These are phyloP conservation scores for Neohortaea acidophila DNA, from an alignment of 495 filamentous ascomycete genomes.

Conservation along the genomic window DNA sequence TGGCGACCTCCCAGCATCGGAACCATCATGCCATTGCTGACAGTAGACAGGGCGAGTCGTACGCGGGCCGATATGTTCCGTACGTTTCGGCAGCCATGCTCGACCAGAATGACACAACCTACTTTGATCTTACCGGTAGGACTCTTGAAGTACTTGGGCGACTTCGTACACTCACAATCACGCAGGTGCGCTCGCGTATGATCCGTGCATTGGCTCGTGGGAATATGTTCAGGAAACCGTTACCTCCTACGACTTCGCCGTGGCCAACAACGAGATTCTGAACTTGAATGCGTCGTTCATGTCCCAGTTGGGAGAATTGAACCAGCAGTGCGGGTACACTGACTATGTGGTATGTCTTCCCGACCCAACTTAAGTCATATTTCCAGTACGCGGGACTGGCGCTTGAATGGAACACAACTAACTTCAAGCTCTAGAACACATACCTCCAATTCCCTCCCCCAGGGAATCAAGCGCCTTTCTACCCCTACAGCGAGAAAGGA, in stretches of 20 bases:
- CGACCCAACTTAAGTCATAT: too few relatives aligned
- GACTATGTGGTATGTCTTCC: too few relatives aligned
- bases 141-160: neutral
- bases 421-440: too few relatives aligned
- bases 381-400: too few relatives aligned
- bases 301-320: slow-evolving; percentile 35
- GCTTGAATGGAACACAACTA: too few relatives aligned
- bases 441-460: slow-evolving; percentile 52
- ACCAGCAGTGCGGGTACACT: slow-evolving; percentile 49
- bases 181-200: slow-evolving; percentile 50
- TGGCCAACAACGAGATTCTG: slow-evolving; percentile 45
- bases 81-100: slow-evolving; percentile 64
- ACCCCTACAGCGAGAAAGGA: neutral
- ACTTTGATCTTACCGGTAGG: slow-evolving; percentile 25
- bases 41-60: slow-evolving; percentile 29
- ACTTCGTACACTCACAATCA: slow-evolving; percentile 31
- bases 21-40: slow-evolving; percentile 13
- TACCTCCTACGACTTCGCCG: slow-evolving; percentile 42
- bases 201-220: slow-evolving; percentile 44
- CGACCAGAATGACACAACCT: slow-evolving; percentile 45
- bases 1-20: neutral
- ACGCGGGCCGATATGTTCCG: slow-evolving; percentile 60
- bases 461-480: slow-evolving; percentile 20
- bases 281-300: slow-evolving; percentile 50
- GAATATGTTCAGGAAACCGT: slow-evolving; percentile 34